Conservation (phyloP, 2,329 filamentous ascomycete genomes). For the Neofusicoccum cordaticola region DNA sequence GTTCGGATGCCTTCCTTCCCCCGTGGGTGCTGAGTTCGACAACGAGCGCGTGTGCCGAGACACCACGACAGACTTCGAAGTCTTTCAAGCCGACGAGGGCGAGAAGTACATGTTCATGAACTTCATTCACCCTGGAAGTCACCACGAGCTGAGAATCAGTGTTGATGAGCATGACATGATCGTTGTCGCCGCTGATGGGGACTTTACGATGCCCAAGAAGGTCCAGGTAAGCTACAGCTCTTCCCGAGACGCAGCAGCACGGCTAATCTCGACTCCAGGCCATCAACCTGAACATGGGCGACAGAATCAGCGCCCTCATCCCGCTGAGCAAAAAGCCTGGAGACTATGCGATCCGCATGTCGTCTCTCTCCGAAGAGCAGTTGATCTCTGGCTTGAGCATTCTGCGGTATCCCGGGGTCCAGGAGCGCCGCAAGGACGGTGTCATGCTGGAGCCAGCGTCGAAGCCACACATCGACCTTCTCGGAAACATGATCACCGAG, state of each 20-base stretch:
- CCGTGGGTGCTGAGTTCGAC: conserved; percentile 17
- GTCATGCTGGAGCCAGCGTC: not conserved
- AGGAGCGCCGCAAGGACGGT: not conserved
- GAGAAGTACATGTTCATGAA: conserved; percentile 21
- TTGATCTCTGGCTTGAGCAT: conserved; percentile 54
- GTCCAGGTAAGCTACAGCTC: conserved; percentile 18
- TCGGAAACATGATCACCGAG: conserved; percentile 16
- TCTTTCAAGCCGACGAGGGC: conserved; percentile 19
- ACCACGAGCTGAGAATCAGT: conserved; percentile 22
- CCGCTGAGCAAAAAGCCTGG: conserved; percentile 45
- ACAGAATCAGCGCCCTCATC: conserved; percentile 53
- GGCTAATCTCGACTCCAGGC: not conserved
- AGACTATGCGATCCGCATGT: conserved; percentile 55
- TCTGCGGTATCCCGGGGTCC: conserved; percentile 41
- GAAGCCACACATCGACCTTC: conserved; percentile 20
- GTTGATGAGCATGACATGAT: conserved; percentile 23
- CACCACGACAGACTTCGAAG: conserved; percentile 20
- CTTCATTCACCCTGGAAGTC: conserved; percentile 21
- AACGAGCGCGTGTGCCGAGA: conserved; percentile 20
- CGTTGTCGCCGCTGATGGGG: conserved; percentile 22
- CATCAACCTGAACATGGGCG: conserved; percentile 50
- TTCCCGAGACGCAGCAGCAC: not conserved
- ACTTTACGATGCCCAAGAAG: conserved; percentile 21
- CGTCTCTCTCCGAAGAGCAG: conserved; percentile 52
- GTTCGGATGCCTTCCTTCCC: conserved; percentile 19